Percentiles rank a stretch among this genome's conserved stretches.
Conservation (phyloP, 2,329 filamentous ascomycete genomes). For the Aspergillus persii region DNA sequence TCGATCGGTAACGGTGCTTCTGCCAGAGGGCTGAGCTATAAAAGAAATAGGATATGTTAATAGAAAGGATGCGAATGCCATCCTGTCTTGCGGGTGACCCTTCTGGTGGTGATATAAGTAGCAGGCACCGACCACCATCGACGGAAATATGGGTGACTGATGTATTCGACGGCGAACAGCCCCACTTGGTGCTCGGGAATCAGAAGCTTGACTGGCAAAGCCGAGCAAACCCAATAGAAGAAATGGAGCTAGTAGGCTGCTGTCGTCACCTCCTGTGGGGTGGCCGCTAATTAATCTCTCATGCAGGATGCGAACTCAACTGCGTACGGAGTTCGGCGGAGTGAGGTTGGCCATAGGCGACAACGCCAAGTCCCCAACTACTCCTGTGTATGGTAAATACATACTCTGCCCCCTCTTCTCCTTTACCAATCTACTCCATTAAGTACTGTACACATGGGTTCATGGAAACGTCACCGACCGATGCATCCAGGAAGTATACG, state of each 20-base stretch:
- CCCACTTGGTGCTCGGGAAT: not conserved
- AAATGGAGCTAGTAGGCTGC: not conserved
- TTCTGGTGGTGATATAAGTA: not conserved
- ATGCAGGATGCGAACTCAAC: too few relatives aligned
- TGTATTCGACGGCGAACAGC: not conserved
- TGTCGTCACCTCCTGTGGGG: slow-evolving; percentile 2
- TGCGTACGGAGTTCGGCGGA: too few relatives aligned
- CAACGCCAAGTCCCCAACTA: too few relatives aligned
- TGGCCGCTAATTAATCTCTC: not conserved
- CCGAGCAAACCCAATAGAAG: not conserved
- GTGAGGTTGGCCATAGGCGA: too few relatives aligned
- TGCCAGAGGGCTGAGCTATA: too few relatives aligned
- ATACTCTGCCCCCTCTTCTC: not conserved
- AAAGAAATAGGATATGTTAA: too few relatives aligned
- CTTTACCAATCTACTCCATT: not conserved
- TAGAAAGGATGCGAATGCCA: not conserved
- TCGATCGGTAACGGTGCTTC: too few relatives aligned
- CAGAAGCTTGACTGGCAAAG: not conserved
- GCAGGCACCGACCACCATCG: not conserved
- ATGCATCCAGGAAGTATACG: too few relatives aligned
- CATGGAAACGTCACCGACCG: not conserved
- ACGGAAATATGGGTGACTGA: not conserved
- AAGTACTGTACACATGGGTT: too few relatives aligned
- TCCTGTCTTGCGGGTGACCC: not conserved
- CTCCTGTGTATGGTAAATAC: too few relatives aligned